Conservation (phyloP, 1,284 basidiomycete genomes). For the Tremellales sp. region DNA sequence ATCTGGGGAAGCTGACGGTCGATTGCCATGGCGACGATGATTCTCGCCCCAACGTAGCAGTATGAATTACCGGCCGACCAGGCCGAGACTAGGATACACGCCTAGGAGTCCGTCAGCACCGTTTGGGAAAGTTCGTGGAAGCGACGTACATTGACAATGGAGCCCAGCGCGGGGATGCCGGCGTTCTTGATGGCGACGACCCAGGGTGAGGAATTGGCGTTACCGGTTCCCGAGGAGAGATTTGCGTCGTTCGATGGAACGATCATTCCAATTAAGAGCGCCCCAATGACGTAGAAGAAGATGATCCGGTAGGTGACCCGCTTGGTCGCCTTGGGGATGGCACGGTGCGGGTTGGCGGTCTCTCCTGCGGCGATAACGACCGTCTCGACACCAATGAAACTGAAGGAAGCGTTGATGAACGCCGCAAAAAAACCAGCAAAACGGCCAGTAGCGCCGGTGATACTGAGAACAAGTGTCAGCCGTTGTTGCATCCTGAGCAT, state of each 20-base stretch:
- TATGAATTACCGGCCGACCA: slow-evolving; percentile 80
- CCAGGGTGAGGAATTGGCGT: slow-evolving; percentile 60
- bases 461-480: slow-evolving; percentile 15
- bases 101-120: too few species aligned
- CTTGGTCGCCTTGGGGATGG: slow-evolving; percentile 73
- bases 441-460: background rate
- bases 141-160: slow-evolving; percentile 49
- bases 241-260: slow-evolving; percentile 65
- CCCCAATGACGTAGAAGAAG: slow-evolving; percentile 60
- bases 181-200: slow-evolving; percentile 77
- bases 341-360: slow-evolving; percentile 64
- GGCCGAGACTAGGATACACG: slow-evolving; percentile 64
- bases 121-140: too few species aligned
- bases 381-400: slow-evolving; percentile 16
- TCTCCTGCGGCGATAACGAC: slow-evolving; percentile 63
- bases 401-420: slow-evolving; percentile 20
- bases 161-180: slow-evolving; percentile 63
- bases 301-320: slow-evolving; percentile 75
- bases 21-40: slow-evolving; percentile 74
- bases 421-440: slow-evolving; percentile 4
- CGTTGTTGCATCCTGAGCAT: slow-evolving; percentile 37
- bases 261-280: slow-evolving; percentile 62
- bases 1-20: slow-evolving; percentile 62
- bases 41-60: slow-evolving; percentile 75
- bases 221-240: slow-evolving; percentile 58